Evolutionary conservation across 176 grass and related monocot genomes (phyloP), one percentile per base, ranked within the genome.

Genomic region (Bonia amplexicaulis): DNA sequence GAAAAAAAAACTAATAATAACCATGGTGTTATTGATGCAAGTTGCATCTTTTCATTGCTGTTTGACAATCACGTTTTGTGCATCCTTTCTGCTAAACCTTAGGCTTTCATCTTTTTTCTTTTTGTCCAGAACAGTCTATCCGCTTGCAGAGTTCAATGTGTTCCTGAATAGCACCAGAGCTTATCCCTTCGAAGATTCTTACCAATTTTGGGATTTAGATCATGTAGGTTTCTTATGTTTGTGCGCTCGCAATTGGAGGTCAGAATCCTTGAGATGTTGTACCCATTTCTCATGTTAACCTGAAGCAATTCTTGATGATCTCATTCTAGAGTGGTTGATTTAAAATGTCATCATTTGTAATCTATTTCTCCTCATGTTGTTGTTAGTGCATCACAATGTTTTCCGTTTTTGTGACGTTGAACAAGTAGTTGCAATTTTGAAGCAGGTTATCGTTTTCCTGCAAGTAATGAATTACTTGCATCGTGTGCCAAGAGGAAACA

Each of bases 401-500:
- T 77, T 42, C 5, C 54, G 22, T 26, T 53, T 59, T 80, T 17
- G 13, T 19, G 76, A 25, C 44, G 33, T 13, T 22, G 74, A 59
- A 59, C 42, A 85, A 19, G 41, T 41, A 59, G 39, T 14, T 53
- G 69, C 35, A 53, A 12, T 75, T 71, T 9, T 13, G 20, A 27
- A 62, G 19, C 25, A 76, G 62, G 44, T 54, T 51, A 20, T 70
- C 78, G 0, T 65, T 13, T 12, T 46, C 40, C 77, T 37, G 3
- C 1, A 83, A 78, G 57, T 14, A 71, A 77, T 15, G 84, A 13
- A 90, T 88, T 19, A 27, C 66, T 45, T 86, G 73, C 22, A 57
- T 14, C 49, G 22, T 47, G 48, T 78, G 66, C 12, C 84, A 29
- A 78, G 26, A 12, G 58, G 66, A 48, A 12, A 7, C 59, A 71